These are phyloP conservation scores for Talaromyces wortmannii DNA, from an alignment of 495 filamentous ascomycete species.

Conservation along the genomic window DNA sequence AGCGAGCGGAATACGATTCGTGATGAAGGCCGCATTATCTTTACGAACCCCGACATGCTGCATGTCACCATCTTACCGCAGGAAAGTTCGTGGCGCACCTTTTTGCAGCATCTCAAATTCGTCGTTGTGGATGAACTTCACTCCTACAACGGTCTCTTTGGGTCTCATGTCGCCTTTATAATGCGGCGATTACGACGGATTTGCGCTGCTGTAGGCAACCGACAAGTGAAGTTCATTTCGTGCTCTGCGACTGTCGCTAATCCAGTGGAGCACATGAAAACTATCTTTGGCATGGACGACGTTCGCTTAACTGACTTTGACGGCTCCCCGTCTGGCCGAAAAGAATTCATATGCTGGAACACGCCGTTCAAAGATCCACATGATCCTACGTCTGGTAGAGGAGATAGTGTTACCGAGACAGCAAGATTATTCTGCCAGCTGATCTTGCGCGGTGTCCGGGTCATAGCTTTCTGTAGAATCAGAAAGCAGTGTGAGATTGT, in stretches of 20 bases:
- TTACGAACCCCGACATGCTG: conserved; percentile 98
- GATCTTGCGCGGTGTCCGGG: conserved; percentile 77
- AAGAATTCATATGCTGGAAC: conserved; percentile 98
- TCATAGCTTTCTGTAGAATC: conserved; percentile 90
- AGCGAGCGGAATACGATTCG: conserved; percentile 67
- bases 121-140: conserved; percentile 90
- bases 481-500: conserved; percentile 84
- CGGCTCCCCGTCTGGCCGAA: conserved; percentile 86
- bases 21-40: conserved; percentile 87
- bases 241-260: conserved; percentile 98
- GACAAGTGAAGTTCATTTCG: conserved; percentile 85
- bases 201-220: conserved; percentile 88
- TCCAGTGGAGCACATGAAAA: conserved; percentile 84
- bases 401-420: conserved; percentile 74
- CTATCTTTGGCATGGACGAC: conserved; percentile 81
- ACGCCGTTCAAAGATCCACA: conserved; percentile 88
- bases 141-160: conserved; percentile 93
- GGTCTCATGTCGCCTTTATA: conserved; percentile 88
- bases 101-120: conserved; percentile 81
- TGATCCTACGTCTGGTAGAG: conserved; percentile 81
- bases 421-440: conserved; percentile 87
- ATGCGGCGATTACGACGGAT: conserved; percentile 87
- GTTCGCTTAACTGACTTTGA: conserved; percentile 82
- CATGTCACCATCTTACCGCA: conserved; percentile 92
- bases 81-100: conserved; percentile 82